phyloP scores from a whole-genome alignment of 1,284 basidiomycete species.

The Fomitiporia mediterranea region DNA sequence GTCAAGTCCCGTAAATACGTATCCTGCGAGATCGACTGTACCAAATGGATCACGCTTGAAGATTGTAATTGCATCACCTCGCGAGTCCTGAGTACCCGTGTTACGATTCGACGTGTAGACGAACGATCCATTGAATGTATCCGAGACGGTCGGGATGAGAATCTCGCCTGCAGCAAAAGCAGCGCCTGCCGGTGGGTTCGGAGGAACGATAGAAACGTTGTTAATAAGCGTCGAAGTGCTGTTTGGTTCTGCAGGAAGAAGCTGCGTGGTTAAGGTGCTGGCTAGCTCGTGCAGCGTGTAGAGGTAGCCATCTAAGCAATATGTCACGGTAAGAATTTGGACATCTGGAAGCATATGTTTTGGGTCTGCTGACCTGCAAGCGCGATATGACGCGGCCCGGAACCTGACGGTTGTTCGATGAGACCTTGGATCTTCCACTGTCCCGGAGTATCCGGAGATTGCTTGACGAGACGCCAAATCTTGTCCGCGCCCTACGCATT shows the following conservation, averaged over 20 bases:
- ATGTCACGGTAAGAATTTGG: constrained; percentile 15
- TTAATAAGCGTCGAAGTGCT: constrained; percentile 45
- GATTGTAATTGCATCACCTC: constrained; percentile 61
- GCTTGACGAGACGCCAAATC: constrained; percentile 54
- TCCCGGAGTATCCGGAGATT: constrained; percentile 31
- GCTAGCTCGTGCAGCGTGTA: constrained; percentile 61
- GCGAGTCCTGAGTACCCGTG: constrained; percentile 41
- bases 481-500: constrained; percentile 51
- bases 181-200: constrained; percentile 44
- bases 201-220: constrained; percentile 51
- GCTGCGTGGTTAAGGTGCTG: constrained; percentile 59
- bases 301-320: constrained; percentile 45
- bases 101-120: constrained; percentile 72
- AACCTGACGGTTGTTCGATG: constrained; percentile 57
- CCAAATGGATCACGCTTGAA: constrained; percentile 38
- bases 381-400: constrained; percentile 63
- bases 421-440: constrained; percentile 52
- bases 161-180: constrained; percentile 54
- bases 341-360: background rate
- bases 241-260: constrained; percentile 44
- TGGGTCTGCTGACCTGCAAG: constrained; percentile 39
- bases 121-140: constrained; percentile 45
- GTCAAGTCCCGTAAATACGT: constrained; percentile 59
- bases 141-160: constrained; percentile 47
- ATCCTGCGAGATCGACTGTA: constrained; percentile 36